Percentiles rank a stretch among this genome's conserved stretches.
Conservation (phyloP, 441 rosid species). For the Erysimum cheiri region DNA sequence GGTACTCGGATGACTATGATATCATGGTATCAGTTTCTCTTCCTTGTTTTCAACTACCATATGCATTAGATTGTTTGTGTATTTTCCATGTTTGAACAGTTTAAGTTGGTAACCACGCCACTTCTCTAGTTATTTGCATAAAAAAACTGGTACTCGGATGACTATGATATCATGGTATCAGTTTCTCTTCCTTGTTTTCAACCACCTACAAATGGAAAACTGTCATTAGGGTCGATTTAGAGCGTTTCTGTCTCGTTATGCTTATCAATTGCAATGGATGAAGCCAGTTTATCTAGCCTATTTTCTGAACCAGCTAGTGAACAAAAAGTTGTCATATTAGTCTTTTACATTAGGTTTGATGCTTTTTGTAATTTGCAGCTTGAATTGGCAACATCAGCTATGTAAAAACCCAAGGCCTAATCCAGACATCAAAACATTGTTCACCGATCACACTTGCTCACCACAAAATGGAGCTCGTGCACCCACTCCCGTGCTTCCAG, state of each 20-base stretch:
- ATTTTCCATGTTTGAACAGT: conserved; percentile 51
- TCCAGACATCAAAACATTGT: conserved; percentile 85
- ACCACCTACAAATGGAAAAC: conserved; percentile 45
- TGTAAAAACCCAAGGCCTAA: conserved; percentile 90
- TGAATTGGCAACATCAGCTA: conserved; percentile 94
- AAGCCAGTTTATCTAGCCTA: conserved; percentile 15
- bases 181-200: conserved; percentile 41
- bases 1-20: too few species aligned
- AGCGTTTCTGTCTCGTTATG: not conserved
- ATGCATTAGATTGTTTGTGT: conserved; percentile 15
- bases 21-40: too few species aligned
- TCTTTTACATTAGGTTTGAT: conserved; percentile 46
- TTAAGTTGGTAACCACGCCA: conserved; percentile 39
- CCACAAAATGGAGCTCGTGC: conserved; percentile 84
- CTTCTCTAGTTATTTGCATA: conserved; percentile 40
- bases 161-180: conserved; percentile 40
- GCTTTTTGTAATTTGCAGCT: conserved; percentile 51
- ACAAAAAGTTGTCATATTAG: conserved; percentile 50
- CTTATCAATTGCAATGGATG: not conserved
- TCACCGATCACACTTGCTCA: conserved; percentile 76
- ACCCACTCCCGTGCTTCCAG: conserved; percentile 70
- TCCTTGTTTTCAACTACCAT: conserved; percentile 52
- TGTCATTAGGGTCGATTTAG: not conserved
- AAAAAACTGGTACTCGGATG: conserved; percentile 48
- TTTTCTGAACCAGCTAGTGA: conserved; percentile 35